Conservation (phyloP, 176 grass and related monocot genomes). For the Coix lacrymajobi region DNA sequence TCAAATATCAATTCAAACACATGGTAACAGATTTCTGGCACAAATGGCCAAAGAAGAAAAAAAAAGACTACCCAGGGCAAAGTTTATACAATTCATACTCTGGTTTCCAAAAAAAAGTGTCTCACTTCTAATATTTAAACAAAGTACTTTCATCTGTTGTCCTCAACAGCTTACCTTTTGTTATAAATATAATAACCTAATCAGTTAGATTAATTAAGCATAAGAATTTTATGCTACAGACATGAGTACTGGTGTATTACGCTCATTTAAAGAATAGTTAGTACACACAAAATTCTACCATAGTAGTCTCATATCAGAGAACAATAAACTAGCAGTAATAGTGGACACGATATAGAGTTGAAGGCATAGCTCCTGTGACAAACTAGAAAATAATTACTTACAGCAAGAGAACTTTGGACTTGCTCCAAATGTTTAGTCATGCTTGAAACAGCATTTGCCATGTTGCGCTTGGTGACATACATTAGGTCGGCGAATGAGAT, state of each 20-base stretch:
- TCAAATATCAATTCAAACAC: slow-evolving; percentile 11
- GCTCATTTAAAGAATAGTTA: not conserved
- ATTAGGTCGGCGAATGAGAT: slow-evolving; percentile 81
- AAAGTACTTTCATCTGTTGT: not conserved
- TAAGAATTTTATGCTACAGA: not conserved
- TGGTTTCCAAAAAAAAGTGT: not conserved
- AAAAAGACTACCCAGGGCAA: not conserved
- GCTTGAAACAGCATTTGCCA: slow-evolving; percentile 81
- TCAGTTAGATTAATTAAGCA: not conserved
- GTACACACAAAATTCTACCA: not conserved
- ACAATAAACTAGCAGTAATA: not conserved
- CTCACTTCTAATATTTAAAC: not conserved
- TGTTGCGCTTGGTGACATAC: slow-evolving; percentile 94
- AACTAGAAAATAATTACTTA: slow-evolving; percentile 38
- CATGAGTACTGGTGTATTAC: not conserved
- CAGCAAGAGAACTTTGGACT: slow-evolving; percentile 80
- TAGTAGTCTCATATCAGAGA: not conserved
- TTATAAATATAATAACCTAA: not conserved
- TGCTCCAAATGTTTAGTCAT: slow-evolving; percentile 95
- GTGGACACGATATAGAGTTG: not conserved
- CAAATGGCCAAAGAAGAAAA: not conserved
- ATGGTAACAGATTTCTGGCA: not conserved
- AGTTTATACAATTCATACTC: not conserved
- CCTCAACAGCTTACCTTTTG: not conserved
- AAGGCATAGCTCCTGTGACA: not conserved